phyloP scores from a whole-genome alignment of 2,329 filamentous ascomycete genomes.

The Fusarium goolgardi region DNA sequence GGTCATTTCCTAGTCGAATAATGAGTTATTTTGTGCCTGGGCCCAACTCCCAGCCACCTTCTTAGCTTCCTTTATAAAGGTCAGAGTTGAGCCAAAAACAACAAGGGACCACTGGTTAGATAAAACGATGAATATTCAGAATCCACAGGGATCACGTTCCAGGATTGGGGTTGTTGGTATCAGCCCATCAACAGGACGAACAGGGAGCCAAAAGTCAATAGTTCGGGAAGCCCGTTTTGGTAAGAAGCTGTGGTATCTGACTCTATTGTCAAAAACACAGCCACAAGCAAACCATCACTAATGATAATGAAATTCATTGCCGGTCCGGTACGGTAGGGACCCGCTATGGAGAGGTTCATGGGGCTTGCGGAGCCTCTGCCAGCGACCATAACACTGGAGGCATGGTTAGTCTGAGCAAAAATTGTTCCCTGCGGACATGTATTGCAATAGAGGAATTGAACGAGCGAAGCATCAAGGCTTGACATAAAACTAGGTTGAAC shows the following conservation, averaged over 20 bases:
- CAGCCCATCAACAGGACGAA: background rate
- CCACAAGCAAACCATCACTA: background rate
- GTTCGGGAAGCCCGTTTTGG: background rate
- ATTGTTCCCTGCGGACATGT: conserved; percentile 1
- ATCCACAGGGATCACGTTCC: background rate
- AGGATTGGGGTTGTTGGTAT: conserved; percentile 2
- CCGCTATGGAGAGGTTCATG: conserved; percentile 12
- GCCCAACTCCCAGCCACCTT: background rate
- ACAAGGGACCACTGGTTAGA: background rate
- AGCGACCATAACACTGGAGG: conserved; percentile 8
- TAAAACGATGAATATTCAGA: conserved; percentile 1
- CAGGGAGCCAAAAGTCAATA: background rate
- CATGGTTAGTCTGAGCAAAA: background rate
- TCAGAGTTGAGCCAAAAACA: background rate
- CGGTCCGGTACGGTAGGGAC: background rate
- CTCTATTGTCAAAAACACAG: conserved; percentile 1
- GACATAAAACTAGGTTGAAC: background rate
- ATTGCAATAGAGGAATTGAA: background rate
- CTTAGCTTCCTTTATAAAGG: background rate
- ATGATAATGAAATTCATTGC: conserved; percentile 9
- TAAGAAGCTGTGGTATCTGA: background rate
- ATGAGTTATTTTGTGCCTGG: background rate
- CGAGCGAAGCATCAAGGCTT: background rate
- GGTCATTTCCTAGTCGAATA: background rate
- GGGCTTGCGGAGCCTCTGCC: conserved; percentile 17